These are phyloP conservation scores for Colletotrichum graminicola DNA, from an alignment of 2,329 filamentous ascomycete genomes.

Conservation along the genomic window DNA sequence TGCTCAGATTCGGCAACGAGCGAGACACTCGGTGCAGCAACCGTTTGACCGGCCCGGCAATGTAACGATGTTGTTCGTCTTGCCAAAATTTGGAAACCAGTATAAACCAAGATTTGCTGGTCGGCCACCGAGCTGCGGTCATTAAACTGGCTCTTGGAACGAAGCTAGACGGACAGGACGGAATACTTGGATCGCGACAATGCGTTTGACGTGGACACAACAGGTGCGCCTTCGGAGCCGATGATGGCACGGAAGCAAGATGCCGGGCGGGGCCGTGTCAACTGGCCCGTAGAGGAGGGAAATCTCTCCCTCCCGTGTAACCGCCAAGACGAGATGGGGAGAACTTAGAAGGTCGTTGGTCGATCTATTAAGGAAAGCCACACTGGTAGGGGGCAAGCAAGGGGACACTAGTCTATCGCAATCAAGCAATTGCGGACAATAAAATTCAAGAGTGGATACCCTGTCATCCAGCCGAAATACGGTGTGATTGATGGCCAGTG, in stretches of 20 bases:
- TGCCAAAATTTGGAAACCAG: not conserved
- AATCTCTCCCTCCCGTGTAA: not conserved
- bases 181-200: not conserved
- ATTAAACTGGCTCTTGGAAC: not conserved
- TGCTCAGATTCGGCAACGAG: not conserved
- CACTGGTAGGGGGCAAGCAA: slow-evolving; percentile 1
- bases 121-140: not conserved
- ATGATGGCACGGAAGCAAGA: not conserved
- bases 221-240: slow-evolving; percentile 2
- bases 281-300: not conserved
- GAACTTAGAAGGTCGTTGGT: not conserved
- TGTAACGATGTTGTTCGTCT: not conserved
- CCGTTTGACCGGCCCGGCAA: not conserved
- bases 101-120: not conserved
- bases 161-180: slow-evolving; percentile 1
- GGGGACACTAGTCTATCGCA: slow-evolving; percentile 20
- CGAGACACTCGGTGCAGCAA: not conserved
- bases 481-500: slow-evolving; percentile 1
- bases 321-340: slow-evolving; percentile 6
- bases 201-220: not conserved
- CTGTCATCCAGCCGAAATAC: slow-evolving; percentile 10
- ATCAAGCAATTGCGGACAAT: slow-evolving; percentile 19
- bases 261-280: slow-evolving; percentile 18
- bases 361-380: not conserved
- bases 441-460: not conserved